phyloP scores from a whole-genome alignment of 1,284 basidiomycete species.

The Ganoderma multipileum region DNA sequence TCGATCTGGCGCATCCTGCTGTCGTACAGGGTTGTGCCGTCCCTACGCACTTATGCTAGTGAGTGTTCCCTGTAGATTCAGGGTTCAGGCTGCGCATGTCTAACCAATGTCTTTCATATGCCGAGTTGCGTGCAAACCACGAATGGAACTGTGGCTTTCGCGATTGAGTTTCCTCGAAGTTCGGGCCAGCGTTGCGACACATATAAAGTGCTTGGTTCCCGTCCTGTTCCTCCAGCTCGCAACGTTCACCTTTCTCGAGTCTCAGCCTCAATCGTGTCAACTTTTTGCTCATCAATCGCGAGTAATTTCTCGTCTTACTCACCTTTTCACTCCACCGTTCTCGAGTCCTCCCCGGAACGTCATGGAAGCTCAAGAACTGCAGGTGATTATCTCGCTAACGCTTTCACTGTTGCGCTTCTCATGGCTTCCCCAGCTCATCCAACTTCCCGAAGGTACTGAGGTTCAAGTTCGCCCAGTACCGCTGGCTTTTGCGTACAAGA shows the following conservation, averaged over 20 bases:
- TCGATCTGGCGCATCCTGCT: too few relatives aligned
- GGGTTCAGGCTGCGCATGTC: neutral
- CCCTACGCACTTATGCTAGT: too few relatives aligned
- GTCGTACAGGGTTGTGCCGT: too few relatives aligned
- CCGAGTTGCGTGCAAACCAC: neutral
- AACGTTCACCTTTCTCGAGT: too few relatives aligned
- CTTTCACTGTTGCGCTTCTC: neutral
- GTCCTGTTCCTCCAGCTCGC: too few relatives aligned
- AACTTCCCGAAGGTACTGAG: neutral
- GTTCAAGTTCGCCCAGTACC: neutral
- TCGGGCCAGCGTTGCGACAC: neutral
- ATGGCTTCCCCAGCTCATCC: neutral
- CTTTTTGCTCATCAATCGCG: too few relatives aligned
- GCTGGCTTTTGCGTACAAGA: neutral
- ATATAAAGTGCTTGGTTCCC: neutral
- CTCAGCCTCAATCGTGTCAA: too few relatives aligned
- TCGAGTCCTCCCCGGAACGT: too few relatives aligned
- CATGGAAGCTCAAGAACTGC: too few relatives aligned
- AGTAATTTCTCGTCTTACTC: too few relatives aligned
- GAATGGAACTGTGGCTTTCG: neutral
- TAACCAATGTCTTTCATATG: neutral
- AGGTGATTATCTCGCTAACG: neutral
- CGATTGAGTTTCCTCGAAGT: neutral
- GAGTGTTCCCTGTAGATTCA: neutral
- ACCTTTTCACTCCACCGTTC: neutral